These are phyloP conservation scores for Metschnikowia anglica DNA, from an alignment of 805 yeast genomes.

Conservation along the genomic window DNA sequence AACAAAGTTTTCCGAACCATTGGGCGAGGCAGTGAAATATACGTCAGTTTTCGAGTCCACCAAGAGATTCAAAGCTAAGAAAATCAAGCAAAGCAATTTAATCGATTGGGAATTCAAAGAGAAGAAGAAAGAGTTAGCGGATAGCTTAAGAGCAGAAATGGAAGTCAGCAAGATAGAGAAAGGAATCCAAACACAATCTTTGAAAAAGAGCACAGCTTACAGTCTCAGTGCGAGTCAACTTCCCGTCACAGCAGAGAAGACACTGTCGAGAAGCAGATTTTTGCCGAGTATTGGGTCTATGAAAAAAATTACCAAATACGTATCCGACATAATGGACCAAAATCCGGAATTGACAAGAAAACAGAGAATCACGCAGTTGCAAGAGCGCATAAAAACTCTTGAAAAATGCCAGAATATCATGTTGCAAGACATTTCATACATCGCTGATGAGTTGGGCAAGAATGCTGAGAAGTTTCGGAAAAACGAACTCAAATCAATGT, in stretches of 20 bases:
- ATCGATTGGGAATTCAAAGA: constrained; percentile 35
- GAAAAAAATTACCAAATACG: constrained; percentile 50
- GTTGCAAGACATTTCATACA: constrained; percentile 41
- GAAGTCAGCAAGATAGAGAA: constrained; percentile 31
- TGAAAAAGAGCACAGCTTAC: constrained; percentile 24
- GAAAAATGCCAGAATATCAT: constrained; percentile 49
- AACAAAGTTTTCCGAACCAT: constrained; percentile 63
- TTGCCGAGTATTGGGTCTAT: constrained; percentile 53
- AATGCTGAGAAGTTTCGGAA: constrained; percentile 49
- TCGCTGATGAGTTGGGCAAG: constrained; percentile 45
- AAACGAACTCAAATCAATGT: constrained; percentile 51
- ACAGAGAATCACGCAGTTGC: constrained; percentile 48
- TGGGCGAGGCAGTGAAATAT: constrained; percentile 69
- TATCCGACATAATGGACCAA: constrained; percentile 58
- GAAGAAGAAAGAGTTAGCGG: constrained; percentile 33
- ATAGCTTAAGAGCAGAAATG: constrained; percentile 30
- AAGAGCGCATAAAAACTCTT: constrained; percentile 51
- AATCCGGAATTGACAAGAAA: constrained; percentile 66
- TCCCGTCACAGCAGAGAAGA: constrained; percentile 18
- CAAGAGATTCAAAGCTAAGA: constrained; percentile 52
- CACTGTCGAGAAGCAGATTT: constrained; percentile 9
- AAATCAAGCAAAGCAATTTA: constrained; percentile 33
- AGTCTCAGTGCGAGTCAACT: constrained; percentile 8
- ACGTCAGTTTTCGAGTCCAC: constrained; percentile 58
- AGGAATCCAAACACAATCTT: constrained; percentile 23